Base-by-base conservation (phyloP, 768 basidiomycete species). In the Pulveroboletus sp. region DNA sequence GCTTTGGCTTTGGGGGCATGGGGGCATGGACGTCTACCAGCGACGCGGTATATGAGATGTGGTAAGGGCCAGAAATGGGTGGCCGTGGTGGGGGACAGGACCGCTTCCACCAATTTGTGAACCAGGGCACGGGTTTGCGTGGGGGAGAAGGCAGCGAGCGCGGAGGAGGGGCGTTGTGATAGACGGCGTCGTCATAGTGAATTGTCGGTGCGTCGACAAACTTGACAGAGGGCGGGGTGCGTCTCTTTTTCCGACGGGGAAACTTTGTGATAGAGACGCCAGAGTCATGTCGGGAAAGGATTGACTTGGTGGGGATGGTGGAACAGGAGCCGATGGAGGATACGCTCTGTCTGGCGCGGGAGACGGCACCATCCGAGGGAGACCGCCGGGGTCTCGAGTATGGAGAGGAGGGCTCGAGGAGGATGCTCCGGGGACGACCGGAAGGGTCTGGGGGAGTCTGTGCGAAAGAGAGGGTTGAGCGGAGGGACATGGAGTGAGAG, bases 151-250 rank as follows among this genome's bases (percentile, higher is more conserved):
- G 32, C n/a, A 56, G 50, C 1, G 57, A 56, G 30, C 40, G 58
- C 2, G 34, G 55, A n/a, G 65, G 39, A 9, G 62, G 50, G 12
- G 46, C 10, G 46, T 54, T 45, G 17, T 32, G 29, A 49, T 58
- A 58, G 10, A 53, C 16, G 22, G 36, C 50, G 30, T 61, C 32
- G 7, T 55, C 53, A 48, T 82, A 82, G 59, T 83, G 77, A 9
- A 85, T 72, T 3, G 76, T 83, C 14, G 85, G 84, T 45, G 73
- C 71, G 49, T 85, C 83, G 24, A 81, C 81, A 53, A 87, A 88
- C 56, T 84, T 88, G 43, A 88, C 86, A 29, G 81, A 84, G 45
- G 69, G 60, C 11, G 70, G 56, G 7, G 66, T 62, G n/a, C 65
- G 69, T 24, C 41, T 69, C 54, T 59, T 71, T 50, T 53, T 60